phyloP scores from a whole-genome alignment of 805 yeast species.

The Starmerella sirachaensis region DNA sequence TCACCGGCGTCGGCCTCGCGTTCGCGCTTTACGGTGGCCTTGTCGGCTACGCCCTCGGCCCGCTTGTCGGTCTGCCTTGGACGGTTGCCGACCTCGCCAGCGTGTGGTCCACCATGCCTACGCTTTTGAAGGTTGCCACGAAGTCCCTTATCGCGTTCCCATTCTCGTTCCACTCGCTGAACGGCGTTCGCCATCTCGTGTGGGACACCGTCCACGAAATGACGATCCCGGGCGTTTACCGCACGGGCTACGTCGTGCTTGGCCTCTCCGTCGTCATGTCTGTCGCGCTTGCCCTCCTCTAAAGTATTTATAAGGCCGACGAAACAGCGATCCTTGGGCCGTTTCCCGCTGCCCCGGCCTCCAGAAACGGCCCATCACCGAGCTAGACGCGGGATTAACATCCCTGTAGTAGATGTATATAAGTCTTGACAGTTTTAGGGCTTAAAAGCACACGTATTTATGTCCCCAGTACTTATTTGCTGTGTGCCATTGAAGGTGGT shows the following conservation, averaged over 20 bases:
- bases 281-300: slow-evolving; percentile 32
- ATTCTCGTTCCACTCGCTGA: slow-evolving; percentile 72
- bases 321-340: not conserved
- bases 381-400: too few relatives aligned
- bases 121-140: slow-evolving; percentile 44
- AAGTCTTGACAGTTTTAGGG: too few relatives aligned
- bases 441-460: too few relatives aligned
- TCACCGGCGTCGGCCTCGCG: slow-evolving; percentile 77
- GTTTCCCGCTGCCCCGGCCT: not conserved
- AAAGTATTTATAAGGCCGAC: slow-evolving; percentile 7
- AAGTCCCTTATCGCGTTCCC: slow-evolving; percentile 70
- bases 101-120: slow-evolving; percentile 52
- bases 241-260: slow-evolving; percentile 77
- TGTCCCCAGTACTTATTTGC: too few relatives aligned
- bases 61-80: slow-evolving; percentile 45
- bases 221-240: slow-evolving; percentile 75
- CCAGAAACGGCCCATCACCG: too few relatives aligned
- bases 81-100: slow-evolving; percentile 44
- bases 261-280: slow-evolving; percentile 51
- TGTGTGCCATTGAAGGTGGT: too few relatives aligned
- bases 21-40: slow-evolving; percentile 69
- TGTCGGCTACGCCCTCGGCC: slow-evolving; percentile 57
- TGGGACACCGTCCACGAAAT: slow-evolving; percentile 87
- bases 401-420: too few relatives aligned
- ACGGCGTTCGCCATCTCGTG: slow-evolving; percentile 83